phyloP scores from a whole-genome alignment of 768 basidiomycete genomes.

The Suillus hirtellus region DNA sequence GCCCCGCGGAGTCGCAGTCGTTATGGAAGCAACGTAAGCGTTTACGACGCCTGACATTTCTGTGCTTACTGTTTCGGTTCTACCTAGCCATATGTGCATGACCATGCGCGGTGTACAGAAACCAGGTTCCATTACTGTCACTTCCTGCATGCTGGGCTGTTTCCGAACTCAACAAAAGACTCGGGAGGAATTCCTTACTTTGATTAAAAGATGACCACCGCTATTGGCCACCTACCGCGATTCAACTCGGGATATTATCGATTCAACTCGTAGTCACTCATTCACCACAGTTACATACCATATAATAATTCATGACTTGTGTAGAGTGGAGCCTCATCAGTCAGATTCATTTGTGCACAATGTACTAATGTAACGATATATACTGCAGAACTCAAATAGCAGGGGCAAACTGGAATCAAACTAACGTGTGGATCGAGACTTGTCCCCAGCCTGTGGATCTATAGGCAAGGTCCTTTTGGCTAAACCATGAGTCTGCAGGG shows the following conservation, averaged over 20 bases:
- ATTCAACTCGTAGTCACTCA: constrained; percentile 35
- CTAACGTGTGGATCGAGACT: constrained; percentile 37
- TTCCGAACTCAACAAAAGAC: constrained; percentile 99
- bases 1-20: constrained; percentile 96
- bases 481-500: constrained; percentile 41
- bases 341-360: constrained; percentile 15
- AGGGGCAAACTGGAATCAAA: not conserved
- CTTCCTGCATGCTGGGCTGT: constrained; percentile 97
- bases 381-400: constrained; percentile 14
- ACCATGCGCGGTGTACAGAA: constrained; percentile 99
- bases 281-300: constrained; percentile 16
- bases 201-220: constrained; percentile 56
- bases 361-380: constrained; percentile 22
- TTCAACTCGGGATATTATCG: constrained; percentile 46
- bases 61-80: constrained; percentile 16
- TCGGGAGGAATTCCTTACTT: constrained; percentile 91
- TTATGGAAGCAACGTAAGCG: constrained; percentile 96
- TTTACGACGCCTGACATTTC: constrained; percentile 14
- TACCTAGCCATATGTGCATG: constrained; percentile 91
- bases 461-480: constrained; percentile 63
- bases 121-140: constrained; percentile 92
- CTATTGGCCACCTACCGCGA: constrained; percentile 31
- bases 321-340: constrained; percentile 15
- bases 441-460: constrained; percentile 61
- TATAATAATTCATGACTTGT: constrained; percentile 21